Conservation (phyloP, 2,329 filamentous ascomycete genomes). For the Sclerotinia glacialis region DNA sequence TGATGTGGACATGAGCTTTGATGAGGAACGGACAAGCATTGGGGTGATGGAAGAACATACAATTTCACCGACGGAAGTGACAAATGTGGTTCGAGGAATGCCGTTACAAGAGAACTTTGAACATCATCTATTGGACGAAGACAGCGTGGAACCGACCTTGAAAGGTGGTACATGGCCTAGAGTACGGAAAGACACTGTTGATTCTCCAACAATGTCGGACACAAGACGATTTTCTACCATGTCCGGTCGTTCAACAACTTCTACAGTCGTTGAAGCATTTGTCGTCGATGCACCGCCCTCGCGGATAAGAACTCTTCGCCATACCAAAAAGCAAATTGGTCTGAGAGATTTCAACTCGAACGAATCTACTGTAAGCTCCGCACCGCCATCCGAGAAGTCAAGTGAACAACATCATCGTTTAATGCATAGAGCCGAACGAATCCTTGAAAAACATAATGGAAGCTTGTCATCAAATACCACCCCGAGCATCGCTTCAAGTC, state of each 20-base stretch:
- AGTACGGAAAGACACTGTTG: constrained; percentile 22
- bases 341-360: constrained; percentile 48
- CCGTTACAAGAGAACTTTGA: constrained; percentile 36
- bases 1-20: constrained; percentile 27
- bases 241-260: constrained; percentile 54
- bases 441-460: constrained; percentile 32
- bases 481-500: constrained; percentile 51
- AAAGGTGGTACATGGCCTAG: constrained; percentile 24
- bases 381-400: constrained; percentile 43
- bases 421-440: constrained; percentile 30
- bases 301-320: constrained; percentile 55
- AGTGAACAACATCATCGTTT: constrained; percentile 33
- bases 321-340: constrained; percentile 55
- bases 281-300: constrained; percentile 51
- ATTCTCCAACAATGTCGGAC: constrained; percentile 40
- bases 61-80: constrained; percentile 52
- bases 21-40: constrained; percentile 37
- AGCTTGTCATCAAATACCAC: constrained; percentile 52
- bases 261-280: constrained; percentile 58
- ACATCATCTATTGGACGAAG: constrained; percentile 31
- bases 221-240: constrained; percentile 51
- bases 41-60: constrained; percentile 50
- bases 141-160: constrained; percentile 14
- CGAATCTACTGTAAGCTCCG: constrained; percentile 42
- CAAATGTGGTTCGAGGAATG: constrained; percentile 41